Evolutionary conservation across 805 yeast species (phyloP), one percentile per base, ranked within the genome.

Genomic region (Saccharomycopsis schoenii): DNA sequence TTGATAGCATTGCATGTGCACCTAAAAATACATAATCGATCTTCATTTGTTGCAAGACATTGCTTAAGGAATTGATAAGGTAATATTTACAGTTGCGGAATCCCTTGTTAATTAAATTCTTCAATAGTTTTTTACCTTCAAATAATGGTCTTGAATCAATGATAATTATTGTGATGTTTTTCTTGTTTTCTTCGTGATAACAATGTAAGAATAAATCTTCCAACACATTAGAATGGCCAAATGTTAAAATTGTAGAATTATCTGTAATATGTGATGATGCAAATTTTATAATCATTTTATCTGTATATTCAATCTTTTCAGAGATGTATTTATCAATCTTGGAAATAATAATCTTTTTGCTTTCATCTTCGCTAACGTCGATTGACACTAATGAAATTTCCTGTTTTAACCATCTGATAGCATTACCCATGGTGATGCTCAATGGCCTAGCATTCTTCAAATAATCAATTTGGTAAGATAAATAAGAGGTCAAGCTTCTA

Each of bases 391-490:
- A 79, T 0, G 97, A 84, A 60, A 94, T 93, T 71, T 89, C 93
- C 75, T 93, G 98, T 70, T 94, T 94, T 65, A 94, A 79, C 97
- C 97, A 92, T 68, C 99, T 83, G 66, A 94, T 94, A 1, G 97
- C 93, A 75, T 92, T 94, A 60, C 99, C 99, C 99, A 94, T 94
- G 0, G 97, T 82, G 1, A 92, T 88, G 60, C 94, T 84, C 57
- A 94, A 78, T 0, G 98, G 97, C 65, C 99, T 83, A 2, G 97
- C 92, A 10, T 89, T 83, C 68, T 89, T 93, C 67, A 94, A 77
- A 67, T 88, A 89, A 71, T 93, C 99, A 66, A 94, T 94, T 74
- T 94, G 99, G 69, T 88, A 89, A 11, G 96, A 85, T 62, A 94
- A 77, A 71, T 91, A 93, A 39, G 86, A 84, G 0, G 97, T 90